phyloP scores from a whole-genome alignment of 805 yeast genomes.

The Metschnikowia matae region DNA sequence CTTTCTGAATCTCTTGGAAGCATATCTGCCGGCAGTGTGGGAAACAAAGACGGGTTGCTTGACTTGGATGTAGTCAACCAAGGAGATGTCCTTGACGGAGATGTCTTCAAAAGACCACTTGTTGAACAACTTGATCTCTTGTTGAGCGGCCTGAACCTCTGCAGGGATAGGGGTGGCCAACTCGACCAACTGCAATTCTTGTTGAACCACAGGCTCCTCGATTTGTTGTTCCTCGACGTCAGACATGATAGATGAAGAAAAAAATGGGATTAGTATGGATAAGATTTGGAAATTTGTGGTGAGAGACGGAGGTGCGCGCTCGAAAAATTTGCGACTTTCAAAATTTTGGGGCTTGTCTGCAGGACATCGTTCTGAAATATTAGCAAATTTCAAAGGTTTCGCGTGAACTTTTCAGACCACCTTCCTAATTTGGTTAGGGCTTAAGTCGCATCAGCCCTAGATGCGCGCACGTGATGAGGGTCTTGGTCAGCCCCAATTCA shows the following conservation, averaged over 20 bases:
- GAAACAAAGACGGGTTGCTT: conserved; percentile 96
- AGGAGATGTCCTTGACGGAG: conserved; percentile 95
- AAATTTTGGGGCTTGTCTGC: conserved; percentile 9
- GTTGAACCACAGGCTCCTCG: conserved; percentile 76
- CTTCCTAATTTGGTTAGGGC: conserved; percentile 18
- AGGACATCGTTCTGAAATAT: conserved; percentile 18
- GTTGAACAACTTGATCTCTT: conserved; percentile 97
- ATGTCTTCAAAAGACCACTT: conserved; percentile 99
- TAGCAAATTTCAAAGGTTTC: conserved; percentile 2
- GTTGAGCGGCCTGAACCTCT: conserved; percentile 93
- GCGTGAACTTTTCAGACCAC: conserved; percentile 17
- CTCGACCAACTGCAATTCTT: conserved; percentile 76
- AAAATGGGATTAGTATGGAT: conserved; percentile 4
- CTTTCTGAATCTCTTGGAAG: conserved; percentile 99
- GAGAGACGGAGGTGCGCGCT: conserved; percentile 2
- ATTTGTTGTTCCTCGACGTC: conserved; percentile 66
- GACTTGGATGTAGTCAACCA: conserved; percentile 97
- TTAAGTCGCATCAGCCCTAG: conserved; percentile 13
- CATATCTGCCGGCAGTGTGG: conserved; percentile 99
- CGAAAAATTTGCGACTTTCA: conserved; percentile 15
- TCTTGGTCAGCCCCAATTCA: too few species aligned
- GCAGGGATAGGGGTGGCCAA: conserved; percentile 96
- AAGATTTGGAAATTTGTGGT: conserved; percentile 1
- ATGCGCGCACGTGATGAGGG: conserved; percentile 16
- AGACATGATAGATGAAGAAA: conserved; percentile 56